phyloP scores from a whole-genome alignment of 1,139 yeast species.

The Hyphopichia wangnamkhiaoensis region DNA sequence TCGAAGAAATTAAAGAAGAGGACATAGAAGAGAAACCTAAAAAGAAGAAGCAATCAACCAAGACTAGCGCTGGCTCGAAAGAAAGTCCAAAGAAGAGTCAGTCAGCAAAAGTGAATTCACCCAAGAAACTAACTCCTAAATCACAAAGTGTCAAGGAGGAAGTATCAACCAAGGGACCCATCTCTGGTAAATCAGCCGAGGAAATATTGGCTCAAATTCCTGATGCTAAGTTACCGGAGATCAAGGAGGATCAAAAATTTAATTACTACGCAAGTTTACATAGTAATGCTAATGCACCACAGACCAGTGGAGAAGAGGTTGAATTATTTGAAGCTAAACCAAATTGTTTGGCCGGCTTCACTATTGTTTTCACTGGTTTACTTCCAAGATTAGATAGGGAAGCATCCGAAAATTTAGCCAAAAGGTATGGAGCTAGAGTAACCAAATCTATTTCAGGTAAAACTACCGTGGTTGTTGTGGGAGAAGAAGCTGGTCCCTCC shows the following conservation, averaged over 20 bases:
- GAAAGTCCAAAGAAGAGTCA: too few relatives aligned
- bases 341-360: slow-evolving; percentile 81
- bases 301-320: slow-evolving; percentile 18
- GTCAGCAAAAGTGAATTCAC: slow-evolving; percentile 11
- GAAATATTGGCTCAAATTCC: slow-evolving; percentile 62
- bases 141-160: neutral
- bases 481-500: slow-evolving; percentile 97
- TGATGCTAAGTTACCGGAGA: slow-evolving; percentile 67
- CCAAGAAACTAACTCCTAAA: slow-evolving; percentile 8
- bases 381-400: slow-evolving; percentile 78
- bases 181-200: slow-evolving; percentile 50
- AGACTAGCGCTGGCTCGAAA: slow-evolving; percentile 6
- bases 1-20: slow-evolving; percentile 6
- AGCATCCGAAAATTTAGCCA: slow-evolving; percentile 73
- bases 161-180: neutral
- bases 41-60: slow-evolving; percentile 4
- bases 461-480: slow-evolving; percentile 87
- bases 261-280: slow-evolving; percentile 54
- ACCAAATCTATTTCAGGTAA: slow-evolving; percentile 84
- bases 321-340: slow-evolving; percentile 76
- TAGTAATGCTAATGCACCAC: slow-evolving; percentile 35
- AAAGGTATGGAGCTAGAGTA: slow-evolving; percentile 90
- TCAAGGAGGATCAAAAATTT: slow-evolving; percentile 51
- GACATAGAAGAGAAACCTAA: neutral
- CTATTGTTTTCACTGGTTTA: slow-evolving; percentile 92